Evolutionary conservation across 2,329 filamentous ascomycete species (phyloP).

Genomic region (Colletotrichum higginsianum): DNA sequence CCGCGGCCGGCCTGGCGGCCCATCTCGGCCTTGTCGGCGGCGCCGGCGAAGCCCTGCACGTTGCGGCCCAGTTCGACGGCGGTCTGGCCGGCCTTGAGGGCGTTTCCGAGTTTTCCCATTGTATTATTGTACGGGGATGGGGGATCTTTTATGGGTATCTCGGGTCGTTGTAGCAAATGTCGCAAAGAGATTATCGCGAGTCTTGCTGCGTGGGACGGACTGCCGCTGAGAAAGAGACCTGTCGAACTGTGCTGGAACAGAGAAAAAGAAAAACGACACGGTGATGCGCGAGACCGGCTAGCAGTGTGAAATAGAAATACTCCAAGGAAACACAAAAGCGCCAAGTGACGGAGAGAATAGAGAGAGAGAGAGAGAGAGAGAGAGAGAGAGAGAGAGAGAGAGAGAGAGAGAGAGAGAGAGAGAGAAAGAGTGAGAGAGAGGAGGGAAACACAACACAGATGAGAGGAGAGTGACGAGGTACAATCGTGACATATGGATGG

Average conservation of each 20-base stretch:
- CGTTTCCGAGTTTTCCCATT: slow-evolving; percentile 51
- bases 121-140: slow-evolving; percentile 1
- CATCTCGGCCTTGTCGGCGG: slow-evolving; percentile 49
- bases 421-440: not conserved
- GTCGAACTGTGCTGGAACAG: not conserved
- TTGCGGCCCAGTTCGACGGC: slow-evolving; percentile 52
- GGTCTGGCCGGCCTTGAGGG: slow-evolving; percentile 53
- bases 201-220: not conserved
- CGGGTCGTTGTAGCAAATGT: not conserved
- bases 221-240: not conserved
- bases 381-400: not conserved
- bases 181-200: not conserved
- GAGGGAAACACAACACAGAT: not conserved
- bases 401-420: not conserved
- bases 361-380: not conserved
- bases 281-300: slow-evolving; percentile 3
- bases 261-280: not conserved
- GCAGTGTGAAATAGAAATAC: slow-evolving; percentile 21
- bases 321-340: slow-evolving; percentile 13
- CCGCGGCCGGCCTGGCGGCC: slow-evolving; percentile 50
- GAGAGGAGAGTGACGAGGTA: not conserved
- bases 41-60: slow-evolving; percentile 47
- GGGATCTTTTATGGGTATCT: not conserved
- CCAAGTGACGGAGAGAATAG: not conserved
- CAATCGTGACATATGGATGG: not conserved